These are phyloP conservation scores for Simplicillium sp. DNA, from an alignment of 2,329 filamentous ascomycete species.

Conservation along the genomic window DNA sequence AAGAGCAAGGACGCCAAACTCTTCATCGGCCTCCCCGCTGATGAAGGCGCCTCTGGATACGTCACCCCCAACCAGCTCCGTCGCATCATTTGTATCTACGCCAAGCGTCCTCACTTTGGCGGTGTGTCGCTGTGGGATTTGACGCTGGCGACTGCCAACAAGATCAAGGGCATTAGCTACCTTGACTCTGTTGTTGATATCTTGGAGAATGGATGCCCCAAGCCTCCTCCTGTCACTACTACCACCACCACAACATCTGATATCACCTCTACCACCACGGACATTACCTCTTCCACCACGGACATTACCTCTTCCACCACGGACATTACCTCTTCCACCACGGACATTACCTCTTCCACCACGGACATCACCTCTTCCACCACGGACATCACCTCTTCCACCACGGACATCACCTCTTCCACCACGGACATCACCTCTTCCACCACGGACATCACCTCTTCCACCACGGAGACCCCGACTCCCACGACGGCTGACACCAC, in stretches of 20 bases:
- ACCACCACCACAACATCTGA: slow-evolving; percentile 8
- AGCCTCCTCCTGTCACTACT: slow-evolving; percentile 14
- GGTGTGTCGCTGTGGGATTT: slow-evolving; percentile 38
- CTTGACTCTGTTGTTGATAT: slow-evolving; percentile 25
- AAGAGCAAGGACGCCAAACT: slow-evolving; percentile 32
- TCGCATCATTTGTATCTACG: slow-evolving; percentile 27
- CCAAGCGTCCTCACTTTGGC: slow-evolving; percentile 27
- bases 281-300: too few species aligned
- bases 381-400: too few species aligned
- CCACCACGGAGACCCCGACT: too few species aligned
- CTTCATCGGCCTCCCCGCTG: slow-evolving; percentile 32
- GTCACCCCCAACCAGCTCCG: slow-evolving; percentile 21
- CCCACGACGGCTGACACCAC: too few species aligned
- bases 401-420: too few species aligned
- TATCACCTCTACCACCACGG: too few species aligned
- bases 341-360: too few species aligned
- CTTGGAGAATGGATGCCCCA: slow-evolving; percentile 25
- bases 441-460: too few species aligned
- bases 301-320: background rate
- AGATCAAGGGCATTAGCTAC: slow-evolving; percentile 22
- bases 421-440: too few species aligned
- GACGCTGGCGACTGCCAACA: slow-evolving; percentile 21
- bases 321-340: too few species aligned
- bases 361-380: too few species aligned
- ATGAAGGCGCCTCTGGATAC: slow-evolving; percentile 21